phyloP scores from a whole-genome alignment of 768 basidiomycete genomes.

The Clathrus columnatus region DNA sequence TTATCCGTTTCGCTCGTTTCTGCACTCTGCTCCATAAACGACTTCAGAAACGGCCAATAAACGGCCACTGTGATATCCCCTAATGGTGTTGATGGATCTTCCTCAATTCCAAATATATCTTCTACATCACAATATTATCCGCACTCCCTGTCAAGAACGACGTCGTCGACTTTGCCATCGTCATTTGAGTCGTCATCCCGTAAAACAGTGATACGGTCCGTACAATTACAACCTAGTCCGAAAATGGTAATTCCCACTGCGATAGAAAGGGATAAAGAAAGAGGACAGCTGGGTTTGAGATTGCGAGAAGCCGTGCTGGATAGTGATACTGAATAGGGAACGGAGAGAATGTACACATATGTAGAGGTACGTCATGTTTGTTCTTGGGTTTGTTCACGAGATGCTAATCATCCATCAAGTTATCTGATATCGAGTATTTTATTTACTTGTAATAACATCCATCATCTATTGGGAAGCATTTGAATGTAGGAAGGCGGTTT shows the following conservation, averaged over 20 bases:
- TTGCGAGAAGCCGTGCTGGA: neutral
- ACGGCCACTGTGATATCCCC: too few relatives aligned
- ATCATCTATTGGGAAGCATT: neutral
- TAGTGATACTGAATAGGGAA: neutral
- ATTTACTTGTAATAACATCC: neutral
- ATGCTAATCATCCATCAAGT: neutral
- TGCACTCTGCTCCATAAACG: too few relatives aligned
- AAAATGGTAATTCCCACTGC: conserved; percentile 4
- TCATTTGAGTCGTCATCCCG: neutral
- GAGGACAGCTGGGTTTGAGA: neutral
- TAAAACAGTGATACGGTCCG: neutral
- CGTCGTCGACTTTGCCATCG: neutral
- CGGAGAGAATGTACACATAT: neutral
- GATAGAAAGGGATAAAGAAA: neutral
- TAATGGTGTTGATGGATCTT: too few relatives aligned
- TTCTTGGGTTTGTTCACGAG: neutral
- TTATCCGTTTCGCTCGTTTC: too few relatives aligned
- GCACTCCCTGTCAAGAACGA: neutral
- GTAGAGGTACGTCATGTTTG: too few relatives aligned
- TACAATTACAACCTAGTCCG: conserved; percentile 7
- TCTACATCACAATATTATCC: neutral
- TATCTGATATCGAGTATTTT: neutral
- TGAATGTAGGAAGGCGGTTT: neutral
- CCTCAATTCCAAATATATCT: too few relatives aligned
- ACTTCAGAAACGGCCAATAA: too few relatives aligned